Conservation (phyloP, 148 eudicot genomes). For the Beta vulgaris region DNA sequence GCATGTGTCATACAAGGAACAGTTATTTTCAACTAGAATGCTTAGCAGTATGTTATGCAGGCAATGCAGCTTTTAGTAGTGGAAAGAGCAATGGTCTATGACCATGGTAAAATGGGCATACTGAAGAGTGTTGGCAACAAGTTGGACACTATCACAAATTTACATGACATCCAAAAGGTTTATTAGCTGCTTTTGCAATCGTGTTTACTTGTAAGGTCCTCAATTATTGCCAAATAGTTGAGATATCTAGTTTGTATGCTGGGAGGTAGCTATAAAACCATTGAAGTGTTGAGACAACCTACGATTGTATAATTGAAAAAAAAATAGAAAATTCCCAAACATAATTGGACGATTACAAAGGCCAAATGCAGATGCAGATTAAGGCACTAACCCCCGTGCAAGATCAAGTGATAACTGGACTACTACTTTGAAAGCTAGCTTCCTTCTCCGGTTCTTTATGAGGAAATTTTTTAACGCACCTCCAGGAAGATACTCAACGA, state of each 20-base stretch:
- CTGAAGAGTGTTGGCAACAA: neutral
- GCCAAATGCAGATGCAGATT: constrained; percentile 1
- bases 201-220: neutral
- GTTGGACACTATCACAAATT: neutral
- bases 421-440: constrained; percentile 84
- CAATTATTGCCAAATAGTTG: neutral
- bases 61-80: neutral
- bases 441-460: constrained; percentile 70
- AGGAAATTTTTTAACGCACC: constrained; percentile 79
- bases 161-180: neutral
- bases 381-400: constrained; percentile 65
- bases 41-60: neutral
- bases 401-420: constrained; percentile 81
- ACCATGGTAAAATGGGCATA: neutral
- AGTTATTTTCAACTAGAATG: neutral
- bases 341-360: neutral
- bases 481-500: constrained; percentile 93
- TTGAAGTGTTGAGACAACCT: constrained; percentile 1
- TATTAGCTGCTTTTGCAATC: neutral
- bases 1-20: neutral
- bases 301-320: neutral
- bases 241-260: neutral
- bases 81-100: neutral
- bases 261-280: neutral
- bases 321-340: neutral